phyloP scores from a whole-genome alignment of 2,329 filamentous ascomycete genomes.

The Lomentospora prolificans region DNA sequence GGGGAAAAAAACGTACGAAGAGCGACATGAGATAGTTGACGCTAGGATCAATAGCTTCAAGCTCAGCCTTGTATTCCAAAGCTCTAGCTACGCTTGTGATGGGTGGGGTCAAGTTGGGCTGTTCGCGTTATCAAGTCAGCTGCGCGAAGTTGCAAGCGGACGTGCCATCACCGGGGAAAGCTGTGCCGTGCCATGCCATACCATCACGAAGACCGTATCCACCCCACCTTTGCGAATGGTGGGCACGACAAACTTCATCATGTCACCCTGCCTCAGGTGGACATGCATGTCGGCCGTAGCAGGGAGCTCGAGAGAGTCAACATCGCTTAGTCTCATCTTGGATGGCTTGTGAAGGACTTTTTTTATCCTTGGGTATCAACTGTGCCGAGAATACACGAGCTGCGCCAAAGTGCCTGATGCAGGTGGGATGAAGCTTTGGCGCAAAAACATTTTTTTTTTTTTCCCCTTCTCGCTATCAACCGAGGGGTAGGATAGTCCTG shows the following conservation, averaged over 20 bases:
- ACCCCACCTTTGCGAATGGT: slow-evolving; percentile 51
- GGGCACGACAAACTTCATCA: slow-evolving; percentile 48
- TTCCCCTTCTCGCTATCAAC: neutral
- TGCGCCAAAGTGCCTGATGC: neutral
- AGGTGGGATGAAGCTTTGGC: neutral
- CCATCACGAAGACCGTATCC: slow-evolving; percentile 45
- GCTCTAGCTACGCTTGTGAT: slow-evolving; percentile 41
- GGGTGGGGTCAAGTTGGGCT: slow-evolving; percentile 32
- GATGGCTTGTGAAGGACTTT: neutral
- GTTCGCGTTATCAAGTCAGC: neutral
- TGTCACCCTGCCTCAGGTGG: slow-evolving; percentile 58
- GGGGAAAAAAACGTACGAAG: slow-evolving; percentile 30
- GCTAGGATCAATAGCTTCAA: slow-evolving; percentile 49
- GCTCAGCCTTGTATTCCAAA: slow-evolving; percentile 53
- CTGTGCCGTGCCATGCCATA: neutral
- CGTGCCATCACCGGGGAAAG: no score
- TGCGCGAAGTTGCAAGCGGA: neutral
- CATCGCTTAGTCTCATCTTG: slow-evolving; percentile 25
- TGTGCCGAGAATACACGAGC: neutral
- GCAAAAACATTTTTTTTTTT: neutral
- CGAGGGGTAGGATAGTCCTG: neutral
- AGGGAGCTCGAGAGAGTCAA: slow-evolving; percentile 41
- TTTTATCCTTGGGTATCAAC: no score
- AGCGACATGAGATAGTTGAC: slow-evolving; percentile 68
- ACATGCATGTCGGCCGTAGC: slow-evolving; percentile 61